Percentiles rank a stretch among this genome's conserved stretches.
Conservation (phyloP, 176 grass and related monocot genomes). For the Pharus latifolius region DNA sequence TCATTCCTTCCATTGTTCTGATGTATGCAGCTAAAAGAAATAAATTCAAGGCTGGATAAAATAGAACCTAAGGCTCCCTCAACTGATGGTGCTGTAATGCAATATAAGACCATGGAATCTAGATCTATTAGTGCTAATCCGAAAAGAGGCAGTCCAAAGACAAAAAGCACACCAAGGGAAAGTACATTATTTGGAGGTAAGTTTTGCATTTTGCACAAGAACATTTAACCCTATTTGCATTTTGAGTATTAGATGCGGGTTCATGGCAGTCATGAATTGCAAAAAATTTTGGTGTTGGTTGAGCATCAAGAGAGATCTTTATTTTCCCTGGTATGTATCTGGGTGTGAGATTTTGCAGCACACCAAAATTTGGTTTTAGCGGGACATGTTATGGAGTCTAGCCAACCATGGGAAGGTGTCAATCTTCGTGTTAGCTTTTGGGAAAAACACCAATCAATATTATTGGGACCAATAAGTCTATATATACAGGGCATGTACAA, state of each 20-base stretch:
- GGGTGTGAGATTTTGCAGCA: background rate
- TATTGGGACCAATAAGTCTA: no score
- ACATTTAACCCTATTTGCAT: background rate
- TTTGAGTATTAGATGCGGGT: background rate
- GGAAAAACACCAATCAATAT: no score
- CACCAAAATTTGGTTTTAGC: background rate
- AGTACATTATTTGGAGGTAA: conserved; percentile 68
- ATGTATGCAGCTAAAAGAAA: conserved; percentile 82
- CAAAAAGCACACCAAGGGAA: conserved; percentile 49
- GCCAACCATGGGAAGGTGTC: background rate
- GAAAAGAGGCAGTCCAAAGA: conserved; percentile 74
- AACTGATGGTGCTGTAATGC: conserved; percentile 37
- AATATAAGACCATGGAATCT: conserved; percentile 37
- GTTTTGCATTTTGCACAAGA: conserved; percentile 10
- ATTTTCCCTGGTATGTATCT: background rate
- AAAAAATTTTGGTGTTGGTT: background rate
- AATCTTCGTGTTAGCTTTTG: no score
- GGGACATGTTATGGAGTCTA: background rate
- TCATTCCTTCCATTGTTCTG: conserved; percentile 15
- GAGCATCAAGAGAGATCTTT: background rate
- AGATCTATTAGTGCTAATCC: conserved; percentile 68
- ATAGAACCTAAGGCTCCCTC: conserved; percentile 73
- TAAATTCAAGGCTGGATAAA: conserved; percentile 72
- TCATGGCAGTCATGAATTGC: background rate
- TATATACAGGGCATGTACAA: no score